Evolutionary conservation across 805 yeast species (phyloP).

Genomic region (Ogataea methanolica): DNA sequence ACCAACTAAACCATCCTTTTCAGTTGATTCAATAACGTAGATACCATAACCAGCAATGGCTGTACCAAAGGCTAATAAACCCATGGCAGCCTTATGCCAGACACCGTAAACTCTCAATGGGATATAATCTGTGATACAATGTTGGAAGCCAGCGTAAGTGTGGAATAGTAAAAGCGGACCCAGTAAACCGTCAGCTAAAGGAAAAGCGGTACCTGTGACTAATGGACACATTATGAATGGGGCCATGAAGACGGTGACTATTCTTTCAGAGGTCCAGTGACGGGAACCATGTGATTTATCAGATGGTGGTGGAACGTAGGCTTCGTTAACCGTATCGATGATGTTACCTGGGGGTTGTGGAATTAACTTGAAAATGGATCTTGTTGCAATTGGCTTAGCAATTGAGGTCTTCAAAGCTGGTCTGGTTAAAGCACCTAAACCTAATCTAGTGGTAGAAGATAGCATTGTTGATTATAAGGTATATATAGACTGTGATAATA

Average conservation of each 20-base stretch:
- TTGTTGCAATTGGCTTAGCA: slow-evolving; percentile 10
- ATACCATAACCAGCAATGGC: slow-evolving; percentile 66
- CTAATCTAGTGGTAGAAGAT: slow-evolving; percentile 13
- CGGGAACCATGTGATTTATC: slow-evolving; percentile 59
- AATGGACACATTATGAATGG: slow-evolving; percentile 64
- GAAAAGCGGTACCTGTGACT: slow-evolving; percentile 47
- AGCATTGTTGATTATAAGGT: slow-evolving; percentile 6
- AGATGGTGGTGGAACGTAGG: slow-evolving; percentile 56
- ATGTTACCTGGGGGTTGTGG: slow-evolving; percentile 71
- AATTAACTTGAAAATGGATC: slow-evolving; percentile 26
- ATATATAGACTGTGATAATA: not conserved
- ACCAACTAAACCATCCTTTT: slow-evolving; percentile 59
- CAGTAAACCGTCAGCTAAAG: slow-evolving; percentile 52
- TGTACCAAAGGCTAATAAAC: slow-evolving; percentile 58
- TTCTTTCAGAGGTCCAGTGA: slow-evolving; percentile 72
- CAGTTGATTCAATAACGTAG: slow-evolving; percentile 61
- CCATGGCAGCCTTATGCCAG: slow-evolving; percentile 58
- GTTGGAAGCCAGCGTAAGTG: slow-evolving; percentile 65
- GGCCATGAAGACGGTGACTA: slow-evolving; percentile 53
- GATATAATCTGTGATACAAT: slow-evolving; percentile 75
- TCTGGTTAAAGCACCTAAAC: slow-evolving; percentile 14
- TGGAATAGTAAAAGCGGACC: slow-evolving; percentile 56
- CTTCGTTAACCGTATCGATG: slow-evolving; percentile 69
- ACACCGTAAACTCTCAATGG: slow-evolving; percentile 70
- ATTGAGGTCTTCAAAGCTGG: slow-evolving; percentile 4